Evolutionary conservation across 2,329 filamentous ascomycete species (phyloP).

Genomic region (Colletotrichum filicis): DNA sequence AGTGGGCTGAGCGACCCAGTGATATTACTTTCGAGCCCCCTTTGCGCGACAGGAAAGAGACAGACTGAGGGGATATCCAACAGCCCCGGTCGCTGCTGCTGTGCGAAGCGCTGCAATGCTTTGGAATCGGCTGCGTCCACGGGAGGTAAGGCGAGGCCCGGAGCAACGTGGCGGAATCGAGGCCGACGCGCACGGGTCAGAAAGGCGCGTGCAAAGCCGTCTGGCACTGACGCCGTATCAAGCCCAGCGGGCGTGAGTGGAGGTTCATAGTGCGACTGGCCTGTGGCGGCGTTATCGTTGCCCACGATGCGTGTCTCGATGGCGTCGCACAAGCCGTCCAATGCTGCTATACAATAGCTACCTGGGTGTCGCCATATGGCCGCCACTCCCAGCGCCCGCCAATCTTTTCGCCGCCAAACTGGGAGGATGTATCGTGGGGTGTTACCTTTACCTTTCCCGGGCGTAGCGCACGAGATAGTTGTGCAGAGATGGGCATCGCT

Average conservation of each 20-base stretch:
- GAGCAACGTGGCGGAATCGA: not conserved
- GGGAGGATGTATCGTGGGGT: constrained; percentile 32
- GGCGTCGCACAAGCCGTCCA: constrained; percentile 39
- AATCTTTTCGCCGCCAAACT: constrained; percentile 36
- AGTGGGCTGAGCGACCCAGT: constrained; percentile 15
- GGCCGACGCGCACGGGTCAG: not conserved
- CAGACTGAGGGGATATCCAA: constrained; percentile 40
- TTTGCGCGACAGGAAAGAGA: constrained; percentile 40
- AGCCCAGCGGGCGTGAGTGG: not conserved
- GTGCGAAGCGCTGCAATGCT: not conserved
- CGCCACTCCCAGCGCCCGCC: constrained; percentile 46
- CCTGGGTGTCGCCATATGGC: constrained; percentile 43
- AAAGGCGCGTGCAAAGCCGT: not conserved
- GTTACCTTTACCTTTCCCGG: constrained; percentile 41
- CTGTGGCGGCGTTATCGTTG: not conserved
- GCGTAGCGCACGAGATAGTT: constrained; percentile 44
- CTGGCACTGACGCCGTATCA: not conserved
- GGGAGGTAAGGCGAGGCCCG: not conserved
- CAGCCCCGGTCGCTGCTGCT: not conserved
- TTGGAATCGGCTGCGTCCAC: not conserved
- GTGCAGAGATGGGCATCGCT: not conserved
- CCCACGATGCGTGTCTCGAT: constrained; percentile 39
- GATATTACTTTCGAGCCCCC: not conserved
- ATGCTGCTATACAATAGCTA: constrained; percentile 39
- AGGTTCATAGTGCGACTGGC: not conserved